Evolutionary conservation across 129 eudicot genomes (phyloP), one percentile per base, ranked within the genome.

Genomic region (Kitagawia praeruptora): DNA sequence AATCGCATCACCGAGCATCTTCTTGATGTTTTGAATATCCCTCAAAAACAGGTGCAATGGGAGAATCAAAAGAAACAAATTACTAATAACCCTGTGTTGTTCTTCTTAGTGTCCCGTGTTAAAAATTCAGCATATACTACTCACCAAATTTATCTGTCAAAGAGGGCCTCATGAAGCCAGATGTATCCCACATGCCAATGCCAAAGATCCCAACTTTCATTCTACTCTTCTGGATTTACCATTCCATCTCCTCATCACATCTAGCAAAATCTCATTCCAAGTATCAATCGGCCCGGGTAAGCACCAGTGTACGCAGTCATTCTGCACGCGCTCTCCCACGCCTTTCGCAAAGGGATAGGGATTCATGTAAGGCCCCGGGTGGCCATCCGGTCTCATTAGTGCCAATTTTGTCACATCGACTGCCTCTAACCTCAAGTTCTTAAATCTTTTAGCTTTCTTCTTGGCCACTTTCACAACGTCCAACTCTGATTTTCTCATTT

Each of bases 291-390:
- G 90, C 44, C 99, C 99, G 0, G 99, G 98, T 45, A 96, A 83
- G 73, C 99, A 96, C 99, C 99, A 96, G 80, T 96, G 99, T 39
- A 92, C 95, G 45, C 99, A 96, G 69, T 96, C 99, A 56, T 96
- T 90, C 38, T 92, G 99, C 21, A 92, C 95, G 25, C 84, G 84
- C 9, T 92, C 90, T 1, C 53, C 39, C 19, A 88, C 76, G 58
- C 98, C 98, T 54, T 96, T 88, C 10, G 97, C 97, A 79, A 95
- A 95, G 9, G 99, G 99, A 78, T 58, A 70, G 18, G 99, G 93
- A 58, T 92, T 75, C 97, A 96, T 87, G 69, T 96, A 96, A 7
- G 92, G 86, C 15, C 99, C 99, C 9, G 99, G 99, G 45, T 96
- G 99, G 19, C 93, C 97, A 56, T 96, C 99, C 4, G 93, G 97